Percentiles rank a stretch among this genome's conserved stretches.
These are phyloP conservation scores for Paraphaeosphaeria minitans DNA, from an alignment of 2,329 filamentous ascomycete species.

Conservation along the genomic window DNA sequence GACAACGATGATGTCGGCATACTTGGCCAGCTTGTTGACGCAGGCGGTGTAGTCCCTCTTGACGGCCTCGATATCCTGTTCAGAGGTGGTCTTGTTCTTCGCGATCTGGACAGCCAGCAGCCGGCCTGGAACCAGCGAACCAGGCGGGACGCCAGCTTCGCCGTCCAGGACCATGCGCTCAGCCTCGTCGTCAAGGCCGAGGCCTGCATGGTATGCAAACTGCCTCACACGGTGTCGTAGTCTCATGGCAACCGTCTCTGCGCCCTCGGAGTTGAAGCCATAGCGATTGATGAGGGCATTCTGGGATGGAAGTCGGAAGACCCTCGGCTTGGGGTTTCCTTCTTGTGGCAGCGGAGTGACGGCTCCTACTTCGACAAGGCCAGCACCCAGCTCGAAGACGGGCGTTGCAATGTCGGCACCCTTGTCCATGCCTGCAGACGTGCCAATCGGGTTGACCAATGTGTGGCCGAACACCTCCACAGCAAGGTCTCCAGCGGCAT, in stretches of 20 bases:
- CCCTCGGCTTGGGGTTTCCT: constrained; percentile 85
- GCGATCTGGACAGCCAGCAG: constrained; percentile 90
- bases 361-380: constrained; percentile 89
- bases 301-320: constrained; percentile 83
- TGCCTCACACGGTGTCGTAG: constrained; percentile 77
- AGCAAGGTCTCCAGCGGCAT: constrained; percentile 59
- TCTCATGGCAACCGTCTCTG: constrained; percentile 80
- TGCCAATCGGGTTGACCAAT: constrained; percentile 86
- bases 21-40: constrained; percentile 79
- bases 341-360: constrained; percentile 85
- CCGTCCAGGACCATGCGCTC: constrained; percentile 79
- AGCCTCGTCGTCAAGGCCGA: constrained; percentile 65
- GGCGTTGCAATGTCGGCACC: constrained; percentile 85
- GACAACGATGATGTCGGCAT: constrained; percentile 95
- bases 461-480: constrained; percentile 76
- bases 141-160: constrained; percentile 75
- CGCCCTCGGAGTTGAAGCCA: constrained; percentile 89
- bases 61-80: constrained; percentile 81
- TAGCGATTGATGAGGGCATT: constrained; percentile 94
- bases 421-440: constrained; percentile 96
- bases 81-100: constrained; percentile 94
- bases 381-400: constrained; percentile 82
- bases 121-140: constrained; percentile 76
- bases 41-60: constrained; percentile 84
- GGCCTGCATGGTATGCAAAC: constrained; percentile 73